Conservation (phyloP, 192 early-diverging fungal species). For the Funneliformis geosporum region DNA sequence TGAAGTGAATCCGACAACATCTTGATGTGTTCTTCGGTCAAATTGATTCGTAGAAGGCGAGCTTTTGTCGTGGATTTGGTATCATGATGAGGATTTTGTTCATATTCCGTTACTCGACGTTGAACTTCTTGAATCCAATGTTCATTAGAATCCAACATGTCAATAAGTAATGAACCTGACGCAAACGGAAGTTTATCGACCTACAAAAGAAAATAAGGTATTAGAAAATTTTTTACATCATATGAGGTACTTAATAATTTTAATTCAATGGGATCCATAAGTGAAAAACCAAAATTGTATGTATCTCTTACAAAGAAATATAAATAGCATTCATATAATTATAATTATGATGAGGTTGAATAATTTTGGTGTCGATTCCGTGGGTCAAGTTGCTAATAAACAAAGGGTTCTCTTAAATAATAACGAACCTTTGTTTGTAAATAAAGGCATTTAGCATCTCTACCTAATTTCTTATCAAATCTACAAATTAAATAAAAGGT, state of each 20-base stretch:
- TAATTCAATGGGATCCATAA: not conserved
- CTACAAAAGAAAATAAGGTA: not conserved
- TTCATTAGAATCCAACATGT: not conserved
- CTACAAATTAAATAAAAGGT: not conserved
- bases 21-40: not conserved
- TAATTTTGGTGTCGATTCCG: not conserved
- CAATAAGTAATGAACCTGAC: not conserved
- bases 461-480: conserved; percentile 3
- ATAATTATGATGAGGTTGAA: not conserved
- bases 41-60: not conserved
- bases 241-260: not conserved
- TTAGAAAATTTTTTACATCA: not conserved
- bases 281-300: not conserved
- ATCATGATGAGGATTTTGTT: not conserved
- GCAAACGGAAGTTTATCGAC: not conserved
- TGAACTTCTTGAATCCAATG: not conserved
- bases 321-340: no score
- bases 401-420: not conserved
- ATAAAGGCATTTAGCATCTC: not conserved
- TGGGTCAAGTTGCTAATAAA: not conserved
- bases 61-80: not conserved
- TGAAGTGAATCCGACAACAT: not conserved
- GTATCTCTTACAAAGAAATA: no score
- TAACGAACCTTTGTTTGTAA: conserved; percentile 6
- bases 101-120: not conserved